Percentiles rank a stretch among this genome's conserved stretches.
Evolutionary conservation across 2,329 filamentous ascomycete genomes (phyloP).

Genomic region (Sordariomycetes sp.): DNA sequence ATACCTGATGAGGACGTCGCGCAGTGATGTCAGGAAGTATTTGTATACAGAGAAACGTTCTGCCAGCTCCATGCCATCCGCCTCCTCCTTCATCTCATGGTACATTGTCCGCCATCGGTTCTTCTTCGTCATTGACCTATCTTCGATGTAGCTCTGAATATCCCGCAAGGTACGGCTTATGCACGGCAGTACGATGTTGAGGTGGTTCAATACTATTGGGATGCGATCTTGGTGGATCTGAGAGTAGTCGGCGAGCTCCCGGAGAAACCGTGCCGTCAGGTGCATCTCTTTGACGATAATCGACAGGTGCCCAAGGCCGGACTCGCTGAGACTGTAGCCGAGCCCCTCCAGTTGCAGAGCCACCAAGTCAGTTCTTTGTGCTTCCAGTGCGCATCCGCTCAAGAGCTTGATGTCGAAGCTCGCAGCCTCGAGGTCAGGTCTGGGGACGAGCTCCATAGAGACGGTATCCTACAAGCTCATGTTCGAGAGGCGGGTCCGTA

Average conservation of each 20-base stretch:
- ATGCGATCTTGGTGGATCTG: conserved; percentile 41
- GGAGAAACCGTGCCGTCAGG: conserved; percentile 33
- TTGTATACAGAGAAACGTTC: conserved; percentile 48
- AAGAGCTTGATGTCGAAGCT: conserved; percentile 29
- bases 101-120: conserved; percentile 51
- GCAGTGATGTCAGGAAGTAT: conserved; percentile 39
- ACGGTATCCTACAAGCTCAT: background rate
- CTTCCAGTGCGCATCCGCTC: conserved; percentile 44
- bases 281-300: conserved; percentile 38
- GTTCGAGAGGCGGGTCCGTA: no score
- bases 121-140: conserved; percentile 35
- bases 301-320: conserved; percentile 35
- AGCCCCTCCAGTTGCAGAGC: conserved; percentile 38
- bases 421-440: conserved; percentile 14
- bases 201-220: conserved; percentile 41
- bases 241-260: conserved; percentile 44
- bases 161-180: conserved; percentile 42
- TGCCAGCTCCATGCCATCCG: conserved; percentile 38
- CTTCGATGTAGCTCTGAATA: conserved; percentile 41
- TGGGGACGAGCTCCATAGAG: conserved; percentile 8
- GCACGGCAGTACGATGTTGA: conserved; percentile 48
- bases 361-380: conserved; percentile 40
- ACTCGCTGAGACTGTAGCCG: conserved; percentile 31
- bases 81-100: conserved; percentile 43
- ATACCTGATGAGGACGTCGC: conserved; percentile 42